phyloP scores from a whole-genome alignment of 1,284 basidiomycete genomes.

The Cutaneotrichosporon sp. region DNA sequence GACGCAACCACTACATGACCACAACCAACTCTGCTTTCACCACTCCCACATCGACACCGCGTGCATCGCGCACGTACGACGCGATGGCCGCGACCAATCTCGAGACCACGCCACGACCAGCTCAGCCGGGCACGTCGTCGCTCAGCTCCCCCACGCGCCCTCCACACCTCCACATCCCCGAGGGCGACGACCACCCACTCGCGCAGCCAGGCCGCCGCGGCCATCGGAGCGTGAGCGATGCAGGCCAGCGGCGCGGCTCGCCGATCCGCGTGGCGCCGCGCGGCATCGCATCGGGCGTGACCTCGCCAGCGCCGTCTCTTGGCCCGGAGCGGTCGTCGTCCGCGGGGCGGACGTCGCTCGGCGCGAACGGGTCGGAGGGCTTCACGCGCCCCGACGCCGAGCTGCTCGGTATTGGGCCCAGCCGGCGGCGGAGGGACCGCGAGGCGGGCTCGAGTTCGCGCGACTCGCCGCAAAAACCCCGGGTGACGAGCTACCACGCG shows the following conservation, averaged over 20 bases:
- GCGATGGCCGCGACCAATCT: not conserved
- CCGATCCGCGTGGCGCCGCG: not conserved
- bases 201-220: not conserved
- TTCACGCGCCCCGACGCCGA: constrained; percentile 2
- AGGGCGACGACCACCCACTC: not conserved
- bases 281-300: not conserved
- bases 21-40: not conserved
- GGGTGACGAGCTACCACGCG: not conserved
- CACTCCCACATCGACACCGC: no score
- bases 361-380: no score
- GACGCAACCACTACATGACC: not conserved
- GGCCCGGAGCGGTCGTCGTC: no score
- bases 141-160: not conserved
- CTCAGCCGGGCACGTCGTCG: not conserved
- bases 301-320: no score
- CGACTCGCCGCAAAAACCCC: not conserved
- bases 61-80: not conserved
- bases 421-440: no score
- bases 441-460: not conserved
- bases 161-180: not conserved
- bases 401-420: constrained; percentile 6
- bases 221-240: not conserved
- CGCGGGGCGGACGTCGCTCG: no score
- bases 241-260: not conserved
- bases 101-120: not conserved